These are phyloP conservation scores for Trypanosoma rangeli DNA, from an alignment of 208 protist species.

Conservation along the genomic window DNA sequence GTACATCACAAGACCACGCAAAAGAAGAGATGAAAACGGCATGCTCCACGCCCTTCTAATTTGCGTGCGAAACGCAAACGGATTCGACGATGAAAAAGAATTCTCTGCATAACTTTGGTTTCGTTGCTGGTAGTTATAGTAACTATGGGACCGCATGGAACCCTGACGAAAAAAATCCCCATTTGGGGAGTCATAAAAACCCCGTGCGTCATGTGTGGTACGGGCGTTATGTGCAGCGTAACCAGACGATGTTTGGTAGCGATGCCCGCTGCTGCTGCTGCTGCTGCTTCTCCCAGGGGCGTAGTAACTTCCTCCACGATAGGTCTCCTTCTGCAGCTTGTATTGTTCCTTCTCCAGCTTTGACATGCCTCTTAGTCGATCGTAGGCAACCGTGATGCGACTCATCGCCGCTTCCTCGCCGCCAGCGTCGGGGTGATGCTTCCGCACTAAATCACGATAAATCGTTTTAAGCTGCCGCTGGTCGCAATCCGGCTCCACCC, in stretches of 20 bases:
- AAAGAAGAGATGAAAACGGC: slow-evolving; percentile 42
- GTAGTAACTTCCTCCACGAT: slow-evolving; percentile 34
- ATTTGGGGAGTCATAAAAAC: slow-evolving; percentile 36
- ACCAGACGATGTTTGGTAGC: slow-evolving; percentile 23
- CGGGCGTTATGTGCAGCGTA: slow-evolving; percentile 12
- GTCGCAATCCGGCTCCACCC: slow-evolving; percentile 44
- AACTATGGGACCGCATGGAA: slow-evolving; percentile 32
- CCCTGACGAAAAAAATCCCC: slow-evolving; percentile 29
- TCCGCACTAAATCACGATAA: slow-evolving; percentile 66
- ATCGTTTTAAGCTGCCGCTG: slow-evolving; percentile 49
- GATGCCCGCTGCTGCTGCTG: background rate
- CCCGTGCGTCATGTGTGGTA: slow-evolving; percentile 35
- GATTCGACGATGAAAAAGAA: slow-evolving; percentile 51
- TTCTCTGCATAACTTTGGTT: slow-evolving; percentile 43
- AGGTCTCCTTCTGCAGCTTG: slow-evolving; percentile 38
- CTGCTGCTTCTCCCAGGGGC: background rate
- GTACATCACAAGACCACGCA: slow-evolving; percentile 68
- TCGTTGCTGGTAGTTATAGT: slow-evolving; percentile 50
- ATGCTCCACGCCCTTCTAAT: slow-evolving; percentile 49
- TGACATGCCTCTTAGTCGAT: slow-evolving; percentile 50
- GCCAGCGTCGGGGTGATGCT: slow-evolving; percentile 81
- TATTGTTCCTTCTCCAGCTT: slow-evolving; percentile 68
- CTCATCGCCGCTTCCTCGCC: slow-evolving; percentile 70
- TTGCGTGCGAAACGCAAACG: slow-evolving; percentile 46
- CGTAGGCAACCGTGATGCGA: slow-evolving; percentile 79